Conservation (phyloP, 202 grass and related monocot species). For the Elaeis oleifera region DNA sequence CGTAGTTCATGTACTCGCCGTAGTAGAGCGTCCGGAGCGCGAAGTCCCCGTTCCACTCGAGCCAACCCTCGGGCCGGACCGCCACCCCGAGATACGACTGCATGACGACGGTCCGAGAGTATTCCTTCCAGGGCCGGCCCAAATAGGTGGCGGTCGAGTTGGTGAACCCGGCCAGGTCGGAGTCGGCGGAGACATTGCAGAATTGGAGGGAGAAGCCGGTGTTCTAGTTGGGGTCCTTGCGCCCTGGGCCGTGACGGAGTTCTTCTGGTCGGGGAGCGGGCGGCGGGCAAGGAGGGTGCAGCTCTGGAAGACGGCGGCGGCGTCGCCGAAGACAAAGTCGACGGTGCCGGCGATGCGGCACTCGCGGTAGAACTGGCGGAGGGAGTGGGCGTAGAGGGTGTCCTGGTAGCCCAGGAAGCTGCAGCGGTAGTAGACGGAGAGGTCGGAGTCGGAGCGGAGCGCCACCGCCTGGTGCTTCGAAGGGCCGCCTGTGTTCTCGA, state of each 20-base stretch:
- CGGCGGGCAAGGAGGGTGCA: conserved; percentile 39
- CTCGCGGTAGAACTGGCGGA: conserved; percentile 85
- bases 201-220: conserved; percentile 81
- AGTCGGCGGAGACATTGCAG: conserved; percentile 65
- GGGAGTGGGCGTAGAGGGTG: conserved; percentile 67
- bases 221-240: conserved; percentile 47
- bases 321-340: conserved; percentile 85
- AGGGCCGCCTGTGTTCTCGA: conserved; percentile 68
- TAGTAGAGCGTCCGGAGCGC: conserved; percentile 58
- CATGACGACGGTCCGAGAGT: conserved; percentile 72
- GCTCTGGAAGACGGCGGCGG: conserved; percentile 67
- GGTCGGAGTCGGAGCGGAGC: conserved; percentile 67
- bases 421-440: conserved; percentile 79
- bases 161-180: conserved; percentile 23
- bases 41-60: conserved; percentile 57
- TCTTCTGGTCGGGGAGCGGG: conserved; percentile 40
- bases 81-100: conserved; percentile 45
- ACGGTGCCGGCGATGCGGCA: conserved; percentile 57
- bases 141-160: conserved; percentile 32
- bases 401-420: conserved; percentile 70
- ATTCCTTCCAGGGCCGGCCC: conserved; percentile 72
- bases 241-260: conserved; percentile 66
- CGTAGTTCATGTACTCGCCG: conserved; percentile 64
- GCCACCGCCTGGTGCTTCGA: conserved; percentile 71
- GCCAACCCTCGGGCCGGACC: conserved; percentile 70